These are phyloP conservation scores for Verruconis gallopava DNA, from an alignment of 2,329 filamentous ascomycete genomes.

Conservation along the genomic window DNA sequence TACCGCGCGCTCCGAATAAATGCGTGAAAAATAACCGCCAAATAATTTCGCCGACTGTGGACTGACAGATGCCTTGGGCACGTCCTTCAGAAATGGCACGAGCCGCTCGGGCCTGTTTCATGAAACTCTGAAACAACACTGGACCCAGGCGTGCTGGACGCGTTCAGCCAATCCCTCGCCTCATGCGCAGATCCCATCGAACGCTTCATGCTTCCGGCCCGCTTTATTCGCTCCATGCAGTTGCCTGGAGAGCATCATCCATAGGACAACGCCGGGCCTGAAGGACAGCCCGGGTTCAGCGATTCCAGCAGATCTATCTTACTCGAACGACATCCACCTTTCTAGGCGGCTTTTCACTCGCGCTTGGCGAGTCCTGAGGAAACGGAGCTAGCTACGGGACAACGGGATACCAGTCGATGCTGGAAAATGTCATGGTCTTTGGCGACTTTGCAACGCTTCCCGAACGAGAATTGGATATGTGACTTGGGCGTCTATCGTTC, in stretches of 20 bases:
- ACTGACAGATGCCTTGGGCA: no score
- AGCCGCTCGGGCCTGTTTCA: neutral
- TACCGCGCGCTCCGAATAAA: neutral
- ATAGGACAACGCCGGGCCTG: neutral
- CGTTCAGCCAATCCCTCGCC: slow-evolving; percentile 1
- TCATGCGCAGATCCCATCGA: neutral
- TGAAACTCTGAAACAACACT: neutral
- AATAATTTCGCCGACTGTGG: no score
- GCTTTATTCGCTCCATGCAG: neutral
- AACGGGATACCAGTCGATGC: neutral
- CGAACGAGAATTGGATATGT: no score
- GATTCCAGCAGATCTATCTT: no score
- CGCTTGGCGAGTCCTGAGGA: neutral
- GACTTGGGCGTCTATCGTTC: no score
- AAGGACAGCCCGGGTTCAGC: no score
- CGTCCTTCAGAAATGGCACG: neutral
- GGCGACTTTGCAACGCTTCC: neutral
- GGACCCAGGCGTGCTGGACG: neutral
- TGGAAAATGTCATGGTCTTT: neutral
- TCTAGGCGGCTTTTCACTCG: neutral
- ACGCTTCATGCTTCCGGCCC: neutral
- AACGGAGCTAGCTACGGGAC: neutral
- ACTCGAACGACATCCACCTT: no score
- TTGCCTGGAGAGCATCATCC: neutral
- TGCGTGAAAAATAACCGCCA: neutral